Evolutionary conservation across 1,284 basidiomycete species (phyloP).

Genomic region (Ganoderma meredithae): DNA sequence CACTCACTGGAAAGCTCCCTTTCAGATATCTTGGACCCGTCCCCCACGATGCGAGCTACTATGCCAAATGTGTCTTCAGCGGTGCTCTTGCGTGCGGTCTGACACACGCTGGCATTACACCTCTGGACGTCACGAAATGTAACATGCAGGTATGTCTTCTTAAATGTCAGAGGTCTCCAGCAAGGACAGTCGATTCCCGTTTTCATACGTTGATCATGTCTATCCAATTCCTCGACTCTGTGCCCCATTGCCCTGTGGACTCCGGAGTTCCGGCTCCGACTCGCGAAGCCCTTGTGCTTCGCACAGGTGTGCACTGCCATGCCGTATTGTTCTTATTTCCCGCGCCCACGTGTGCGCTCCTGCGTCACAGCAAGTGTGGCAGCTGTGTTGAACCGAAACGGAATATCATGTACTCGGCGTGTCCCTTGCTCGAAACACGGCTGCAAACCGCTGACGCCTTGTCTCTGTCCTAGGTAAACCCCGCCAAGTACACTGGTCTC

Average conservation of each 20-base stretch:
- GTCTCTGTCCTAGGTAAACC: constrained; percentile 67
- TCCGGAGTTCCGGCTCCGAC: too few species aligned
- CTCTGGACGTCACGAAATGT: constrained; percentile 96
- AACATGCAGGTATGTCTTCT: constrained; percentile 88
- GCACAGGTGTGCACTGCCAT: too few species aligned
- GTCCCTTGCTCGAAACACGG: too few species aligned
- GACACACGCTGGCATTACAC: constrained; percentile 94
- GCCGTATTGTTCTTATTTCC: too few species aligned
- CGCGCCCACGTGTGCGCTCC: too few species aligned
- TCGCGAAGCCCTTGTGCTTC: too few species aligned
- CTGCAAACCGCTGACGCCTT: neutral
- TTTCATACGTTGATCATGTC: too few species aligned
- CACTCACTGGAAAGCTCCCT: constrained; percentile 16
- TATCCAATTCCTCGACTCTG: too few species aligned
- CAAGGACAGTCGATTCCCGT: too few species aligned
- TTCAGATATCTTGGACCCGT: constrained; percentile 71
- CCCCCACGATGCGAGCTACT: constrained; percentile 77
- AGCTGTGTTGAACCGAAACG: neutral
- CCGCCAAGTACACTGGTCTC: constrained; percentile 81
- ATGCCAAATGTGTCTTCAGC: constrained; percentile 85
- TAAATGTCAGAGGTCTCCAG: neutral
- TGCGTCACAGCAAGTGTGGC: too few species aligned
- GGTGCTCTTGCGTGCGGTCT: constrained; percentile 93
- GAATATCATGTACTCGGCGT: neutral
- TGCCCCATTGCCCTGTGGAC: too few species aligned